Base-by-base conservation (phyloP, 1,139 yeast species). In the Yamadazyma buinensis region DNA sequence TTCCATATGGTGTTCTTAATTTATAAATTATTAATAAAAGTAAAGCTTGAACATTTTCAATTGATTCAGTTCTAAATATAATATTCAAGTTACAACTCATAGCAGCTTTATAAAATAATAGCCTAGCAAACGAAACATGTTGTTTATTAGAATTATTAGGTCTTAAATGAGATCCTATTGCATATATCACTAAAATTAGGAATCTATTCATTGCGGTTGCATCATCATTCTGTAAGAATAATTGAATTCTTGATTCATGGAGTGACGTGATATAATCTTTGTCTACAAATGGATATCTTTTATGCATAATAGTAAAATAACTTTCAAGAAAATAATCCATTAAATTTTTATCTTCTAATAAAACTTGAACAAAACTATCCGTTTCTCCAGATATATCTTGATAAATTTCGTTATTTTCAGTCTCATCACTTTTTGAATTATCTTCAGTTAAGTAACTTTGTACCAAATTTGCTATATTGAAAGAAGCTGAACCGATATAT, bases 121-220 rank as follows among this genome's bases (percentile, higher is more conserved):
- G 29, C 15, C 33, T 30, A 4, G 33, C 33, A 30, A 30, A 30
- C 3, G 33, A 18, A 11, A 30, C 33, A 24, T 41, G 44, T n/a
- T 35, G 25, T n/a, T 12, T 6, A 11, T 13, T 15, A 17, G 18
- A 20, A 13, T 28, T 32, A 15, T 21, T 32, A 3, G 29, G 23
- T 24, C 38, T 39, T 25, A 41, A 37, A 19, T 33, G 30, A 1
- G 43, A 37, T 2, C 44, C 44, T 8, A 41, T 38, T 13, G 44
- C 44, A 23, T 41, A 41, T 7, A 41, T 29, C 44, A 41, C 39
- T 13, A 37, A 20, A 2, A 41, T 23, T 6, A 28, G 14, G 26
- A 37, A 39, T 21, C 30, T 28, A 13, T 37, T 41, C 19, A 29
- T 28, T 4, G 33, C 26, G 11, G 17, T 7, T 12, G 30, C 17